These are phyloP conservation scores for Eurotiales sp. DNA, from an alignment of 2,329 filamentous ascomycete genomes.

Conservation along the genomic window DNA sequence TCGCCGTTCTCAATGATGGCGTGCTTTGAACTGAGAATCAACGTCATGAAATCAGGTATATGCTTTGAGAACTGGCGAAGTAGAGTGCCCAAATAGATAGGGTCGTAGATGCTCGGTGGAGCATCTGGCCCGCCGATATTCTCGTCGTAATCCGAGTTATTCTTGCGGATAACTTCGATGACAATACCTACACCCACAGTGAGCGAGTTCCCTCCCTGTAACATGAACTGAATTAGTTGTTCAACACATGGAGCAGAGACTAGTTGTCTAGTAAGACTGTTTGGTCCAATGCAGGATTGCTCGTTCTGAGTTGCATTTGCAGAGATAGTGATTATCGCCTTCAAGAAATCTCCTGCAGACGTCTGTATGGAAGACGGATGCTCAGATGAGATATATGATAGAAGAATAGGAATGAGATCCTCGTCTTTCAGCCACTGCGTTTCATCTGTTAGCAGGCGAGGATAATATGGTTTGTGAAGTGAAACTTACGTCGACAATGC, in stretches of 20 bases:
- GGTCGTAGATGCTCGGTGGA: slow-evolving; percentile 78
- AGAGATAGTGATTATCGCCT: slow-evolving; percentile 97
- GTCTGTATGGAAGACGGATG: slow-evolving; percentile 90
- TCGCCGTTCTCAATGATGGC: slow-evolving; percentile 55
- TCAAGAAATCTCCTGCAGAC: slow-evolving; percentile 93
- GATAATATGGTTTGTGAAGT: background rate
- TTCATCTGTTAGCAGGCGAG: slow-evolving; percentile 10
- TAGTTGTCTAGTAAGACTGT: slow-evolving; percentile 90
- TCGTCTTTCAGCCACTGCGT: slow-evolving; percentile 84
- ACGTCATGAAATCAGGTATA: slow-evolving; percentile 87
- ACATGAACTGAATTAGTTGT: slow-evolving; percentile 84
- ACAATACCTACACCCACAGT: slow-evolving; percentile 96
- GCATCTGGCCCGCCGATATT: slow-evolving; percentile 76
- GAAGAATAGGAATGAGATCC: slow-evolving; percentile 77
- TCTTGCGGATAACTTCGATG: slow-evolving; percentile 98
- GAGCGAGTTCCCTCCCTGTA: slow-evolving; percentile 85
- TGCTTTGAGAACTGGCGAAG: slow-evolving; percentile 84
- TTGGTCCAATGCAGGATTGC: slow-evolving; percentile 97
- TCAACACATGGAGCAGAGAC: slow-evolving; percentile 83
- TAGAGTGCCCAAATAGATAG: slow-evolving; percentile 90
- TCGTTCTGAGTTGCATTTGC: slow-evolving; percentile 98
- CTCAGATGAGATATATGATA: slow-evolving; percentile 81
- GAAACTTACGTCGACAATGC: slow-evolving; percentile 78
- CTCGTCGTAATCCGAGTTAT: slow-evolving; percentile 98
- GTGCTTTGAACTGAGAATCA: slow-evolving; percentile 72